Base-by-base conservation (phyloP, 2,329 filamentous ascomycete genomes). In the Penicillium crustosum region DNA sequence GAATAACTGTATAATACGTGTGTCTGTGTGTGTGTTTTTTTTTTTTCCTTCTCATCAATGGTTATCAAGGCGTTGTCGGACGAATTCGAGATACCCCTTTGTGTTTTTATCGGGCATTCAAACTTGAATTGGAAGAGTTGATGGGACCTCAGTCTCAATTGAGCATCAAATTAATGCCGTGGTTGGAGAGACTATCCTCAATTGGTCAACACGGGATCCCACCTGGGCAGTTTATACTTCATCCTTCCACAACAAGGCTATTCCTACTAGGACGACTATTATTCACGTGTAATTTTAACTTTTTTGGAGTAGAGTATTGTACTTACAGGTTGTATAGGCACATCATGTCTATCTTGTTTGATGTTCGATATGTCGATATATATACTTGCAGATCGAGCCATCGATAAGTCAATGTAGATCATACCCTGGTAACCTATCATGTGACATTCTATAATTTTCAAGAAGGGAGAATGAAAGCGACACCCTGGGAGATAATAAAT, bases 1-100 rank as follows among this genome's bases (percentile, higher is more conserved):
- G 72, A 77, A 57, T 71, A 61, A 66, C 12, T 36, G 21, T 23
- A 23, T 50, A 35, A 25, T 53, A 33, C 50, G 15, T 38, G 42
- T 50, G 5, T 25, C 5, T 25, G 7, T n/a, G n/a, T n/a, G n/a
- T n/a, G n/a, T n/a, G 23, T 23, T 23, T 12, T 19, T 19, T 19
- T 39, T 53, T 61, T 47, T n/a, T 33, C 43, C 21, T 49, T 47
- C 10, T 35, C 35, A n/a, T 41, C 42, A n/a, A 23, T 56, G 19
- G 36, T 39, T 53, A 53, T 47, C 43, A 42, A 49, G 54, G 53
- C 53, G 51, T 52, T 50, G 42, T 31, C 39, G 53, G 47, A 45
- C 25, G 19, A 39, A 49, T 58, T 49, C 5, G 1, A 53, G 49
- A 57, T 57, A 57, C 55, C 55, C 55, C 23, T 57, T 53, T 53